Percentiles rank a stretch among this genome's conserved stretches.
Conservation (phyloP, 2,329 filamentous ascomycete genomes). For the Aspergillus fumigatus region DNA sequence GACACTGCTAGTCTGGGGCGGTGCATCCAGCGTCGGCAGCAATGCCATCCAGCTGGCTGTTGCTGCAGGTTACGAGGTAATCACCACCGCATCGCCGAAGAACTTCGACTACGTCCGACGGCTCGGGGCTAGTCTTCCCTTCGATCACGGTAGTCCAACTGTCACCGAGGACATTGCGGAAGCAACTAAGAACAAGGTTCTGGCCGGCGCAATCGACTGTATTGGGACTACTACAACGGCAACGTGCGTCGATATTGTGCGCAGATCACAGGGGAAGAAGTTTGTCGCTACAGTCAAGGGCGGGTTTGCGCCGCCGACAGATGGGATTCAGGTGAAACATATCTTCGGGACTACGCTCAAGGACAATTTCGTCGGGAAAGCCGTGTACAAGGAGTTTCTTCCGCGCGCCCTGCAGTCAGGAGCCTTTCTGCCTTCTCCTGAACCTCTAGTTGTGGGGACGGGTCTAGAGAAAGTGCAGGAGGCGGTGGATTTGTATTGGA, state of each 20-base stretch:
- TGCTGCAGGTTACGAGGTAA: slow-evolving; percentile 11
- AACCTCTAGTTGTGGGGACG: slow-evolving; percentile 27
- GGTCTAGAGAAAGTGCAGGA: no score
- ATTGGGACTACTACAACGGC: slow-evolving; percentile 3
- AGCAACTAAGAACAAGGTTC: slow-evolving; percentile 9
- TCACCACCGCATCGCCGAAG: slow-evolving; percentile 8
- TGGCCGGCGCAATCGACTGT: slow-evolving; percentile 8
- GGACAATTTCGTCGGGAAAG: slow-evolving; percentile 24
- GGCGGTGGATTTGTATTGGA: no score
- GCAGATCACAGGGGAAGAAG: slow-evolving; percentile 11
- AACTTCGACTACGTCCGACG: slow-evolving; percentile 27
- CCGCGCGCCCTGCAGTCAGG: slow-evolving; percentile 27
- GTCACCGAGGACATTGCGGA: slow-evolving; percentile 11
- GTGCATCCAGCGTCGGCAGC: slow-evolving; percentile 11
- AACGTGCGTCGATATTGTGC: slow-evolving; percentile 8
- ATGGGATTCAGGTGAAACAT: slow-evolving; percentile 16
- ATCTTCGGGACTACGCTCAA: slow-evolving; percentile 21
- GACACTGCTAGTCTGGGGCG: slow-evolving; percentile 12
- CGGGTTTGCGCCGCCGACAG: slow-evolving; percentile 8
- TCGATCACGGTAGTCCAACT: slow-evolving; percentile 39
- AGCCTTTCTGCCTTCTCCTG: slow-evolving; percentile 27
- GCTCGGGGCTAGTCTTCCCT: slow-evolving; percentile 43
- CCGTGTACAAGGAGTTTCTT: slow-evolving; percentile 28
- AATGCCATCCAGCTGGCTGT: slow-evolving; percentile 11
- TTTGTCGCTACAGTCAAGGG: slow-evolving; percentile 13